Conservation (phyloP, 352 stramenopile species). For the Pythium brachiatum region DNA sequence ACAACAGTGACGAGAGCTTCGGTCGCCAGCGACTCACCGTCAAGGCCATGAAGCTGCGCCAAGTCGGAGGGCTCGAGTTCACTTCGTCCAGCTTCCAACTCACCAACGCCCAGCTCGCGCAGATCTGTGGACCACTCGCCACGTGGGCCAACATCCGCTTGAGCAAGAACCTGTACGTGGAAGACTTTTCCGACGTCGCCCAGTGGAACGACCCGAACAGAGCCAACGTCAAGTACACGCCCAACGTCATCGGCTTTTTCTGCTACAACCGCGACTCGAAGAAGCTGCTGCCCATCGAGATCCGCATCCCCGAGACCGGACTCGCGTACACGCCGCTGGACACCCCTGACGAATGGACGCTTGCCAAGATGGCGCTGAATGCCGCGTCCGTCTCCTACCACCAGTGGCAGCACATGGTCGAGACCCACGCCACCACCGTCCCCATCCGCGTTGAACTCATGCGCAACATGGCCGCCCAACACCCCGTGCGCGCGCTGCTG, state of each 20-base stretch:
- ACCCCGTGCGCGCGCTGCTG: constrained; percentile 41
- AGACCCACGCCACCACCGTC: constrained; percentile 23
- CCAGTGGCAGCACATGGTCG: constrained; percentile 15
- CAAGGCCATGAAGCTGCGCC: constrained; percentile 11
- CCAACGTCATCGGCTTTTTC: constrained; percentile 20
- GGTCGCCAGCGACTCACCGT: constrained; percentile 13
- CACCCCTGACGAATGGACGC: constrained; percentile 14
- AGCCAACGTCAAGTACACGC: constrained; percentile 9
- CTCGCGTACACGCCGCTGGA: constrained; percentile 18
- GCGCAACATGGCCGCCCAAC: constrained; percentile 25
- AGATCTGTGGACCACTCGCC: constrained; percentile 7
- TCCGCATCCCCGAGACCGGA: constrained; percentile 10
- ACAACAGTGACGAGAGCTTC: constrained; percentile 13
- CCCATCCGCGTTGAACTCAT: constrained; percentile 43
- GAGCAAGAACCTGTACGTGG: constrained; percentile 7
- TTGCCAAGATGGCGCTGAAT: constrained; percentile 24
- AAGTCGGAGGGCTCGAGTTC: constrained; percentile 3
- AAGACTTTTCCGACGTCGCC: constrained; percentile 6
- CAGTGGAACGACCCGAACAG: constrained; percentile 15
- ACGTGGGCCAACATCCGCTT: constrained; percentile 4
- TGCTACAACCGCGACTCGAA: constrained; percentile 17
- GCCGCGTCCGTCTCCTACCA: constrained; percentile 10
- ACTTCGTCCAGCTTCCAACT: background rate
- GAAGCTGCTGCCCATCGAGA: constrained; percentile 15
- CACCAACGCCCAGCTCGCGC: constrained; percentile 1